Conservation (phyloP, 768 basidiomycete species). For the Mycena galericulata region DNA sequence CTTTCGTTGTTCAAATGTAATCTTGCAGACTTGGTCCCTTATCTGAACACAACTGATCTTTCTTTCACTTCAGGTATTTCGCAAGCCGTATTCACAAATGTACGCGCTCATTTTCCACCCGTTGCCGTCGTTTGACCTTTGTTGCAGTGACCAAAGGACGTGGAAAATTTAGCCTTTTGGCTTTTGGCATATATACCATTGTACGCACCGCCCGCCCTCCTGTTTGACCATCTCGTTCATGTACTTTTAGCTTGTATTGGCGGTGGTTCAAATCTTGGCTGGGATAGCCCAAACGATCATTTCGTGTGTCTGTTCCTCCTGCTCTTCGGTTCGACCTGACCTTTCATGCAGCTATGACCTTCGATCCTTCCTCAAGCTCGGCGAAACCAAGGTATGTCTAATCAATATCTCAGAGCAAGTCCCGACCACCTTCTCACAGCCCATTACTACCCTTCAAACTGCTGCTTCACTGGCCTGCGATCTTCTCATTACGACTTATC, state of each 20-base stretch:
- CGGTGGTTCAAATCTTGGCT: slow-evolving; percentile 3
- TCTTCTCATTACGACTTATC: slow-evolving; percentile 23
- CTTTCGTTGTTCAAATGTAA: slow-evolving; percentile 26
- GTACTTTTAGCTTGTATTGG: not conserved
- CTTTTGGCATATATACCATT: slow-evolving; percentile 16
- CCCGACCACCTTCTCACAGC: not conserved
- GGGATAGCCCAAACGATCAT: slow-evolving; percentile 22
- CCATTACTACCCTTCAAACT: slow-evolving; percentile 27
- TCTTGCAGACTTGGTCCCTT: not conserved
- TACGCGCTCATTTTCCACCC: not conserved
- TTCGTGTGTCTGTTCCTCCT: not conserved
- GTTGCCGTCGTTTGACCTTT: not conserved
- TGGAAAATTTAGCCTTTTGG: slow-evolving; percentile 5
- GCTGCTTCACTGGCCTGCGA: slow-evolving; percentile 26
- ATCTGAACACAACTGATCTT: not conserved
- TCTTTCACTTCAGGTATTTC: slow-evolving; percentile 1
- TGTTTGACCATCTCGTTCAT: not conserved
- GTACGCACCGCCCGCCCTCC: not conserved
- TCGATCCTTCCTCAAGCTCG: slow-evolving; percentile 20
- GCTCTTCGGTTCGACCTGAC: not conserved
- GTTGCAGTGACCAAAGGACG: slow-evolving; percentile 16
- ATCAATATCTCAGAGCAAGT: no score
- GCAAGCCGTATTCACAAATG: slow-evolving; percentile 20
- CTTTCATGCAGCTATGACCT: not conserved
- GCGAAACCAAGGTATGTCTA: slow-evolving; percentile 16